Evolutionary conservation across 2,329 filamentous ascomycete species (phyloP).

Genomic region (Nemania serpens): DNA sequence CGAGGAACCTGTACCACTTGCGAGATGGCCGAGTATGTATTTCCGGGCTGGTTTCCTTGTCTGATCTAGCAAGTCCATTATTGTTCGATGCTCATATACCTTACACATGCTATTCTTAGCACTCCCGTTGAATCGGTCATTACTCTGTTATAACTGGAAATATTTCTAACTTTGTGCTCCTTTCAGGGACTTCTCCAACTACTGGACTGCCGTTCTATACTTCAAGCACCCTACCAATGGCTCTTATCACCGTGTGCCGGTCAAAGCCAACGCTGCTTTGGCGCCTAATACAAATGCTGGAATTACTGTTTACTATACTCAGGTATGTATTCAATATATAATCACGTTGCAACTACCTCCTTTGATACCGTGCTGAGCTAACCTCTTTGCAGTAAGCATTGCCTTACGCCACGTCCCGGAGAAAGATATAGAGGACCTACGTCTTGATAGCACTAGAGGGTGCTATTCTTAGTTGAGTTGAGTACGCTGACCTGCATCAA

Average conservation of each 20-base stretch:
- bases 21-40: conserved; percentile 33
- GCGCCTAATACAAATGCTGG: conserved; percentile 37
- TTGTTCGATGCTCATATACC: neutral
- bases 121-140: no score
- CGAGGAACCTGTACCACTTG: conserved; percentile 41
- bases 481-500: neutral
- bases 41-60: neutral
- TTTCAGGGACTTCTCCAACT: conserved; percentile 38
- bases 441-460: neutral
- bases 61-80: neutral
- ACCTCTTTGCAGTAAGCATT: conserved; percentile 13
- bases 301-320: conserved; percentile 43
- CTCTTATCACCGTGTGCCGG: conserved; percentile 41
- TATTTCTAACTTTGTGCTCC: conserved; percentile 25
- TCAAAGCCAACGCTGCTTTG: conserved; percentile 37
- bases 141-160: no score
- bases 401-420: neutral
- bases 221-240: conserved; percentile 42
- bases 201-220: conserved; percentile 43
- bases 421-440: neutral
- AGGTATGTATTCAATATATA: conserved; percentile 3
- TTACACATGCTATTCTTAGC: neutral
- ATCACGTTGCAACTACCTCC: neutral
- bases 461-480: neutral
- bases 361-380: neutral